phyloP scores from a whole-genome alignment of 495 filamentous ascomycete species.

The Penicillium desertorum region DNA sequence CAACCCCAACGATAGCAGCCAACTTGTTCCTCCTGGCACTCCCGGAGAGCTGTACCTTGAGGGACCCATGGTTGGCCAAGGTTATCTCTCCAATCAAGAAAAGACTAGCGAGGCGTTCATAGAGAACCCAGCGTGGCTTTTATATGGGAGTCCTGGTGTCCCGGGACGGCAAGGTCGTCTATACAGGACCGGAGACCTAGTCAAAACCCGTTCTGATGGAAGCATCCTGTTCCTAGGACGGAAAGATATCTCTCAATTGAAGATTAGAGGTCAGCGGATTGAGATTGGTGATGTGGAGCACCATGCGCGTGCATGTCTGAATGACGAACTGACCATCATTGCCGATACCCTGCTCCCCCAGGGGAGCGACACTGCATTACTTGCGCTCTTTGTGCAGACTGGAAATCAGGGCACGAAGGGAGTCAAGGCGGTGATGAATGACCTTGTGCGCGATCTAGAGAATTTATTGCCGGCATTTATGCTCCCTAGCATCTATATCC shows the following conservation, averaged over 20 bases:
- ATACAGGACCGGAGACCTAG: not conserved
- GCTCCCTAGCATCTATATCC: constrained; percentile 39
- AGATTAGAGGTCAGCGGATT: not conserved
- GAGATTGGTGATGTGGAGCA: not conserved
- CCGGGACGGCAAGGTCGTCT: not conserved
- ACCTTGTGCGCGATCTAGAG: not conserved
- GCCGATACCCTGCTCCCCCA: no score
- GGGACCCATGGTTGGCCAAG: not conserved
- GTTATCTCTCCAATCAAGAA: not conserved
- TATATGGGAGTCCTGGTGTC: not conserved
- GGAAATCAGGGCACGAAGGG: no score
- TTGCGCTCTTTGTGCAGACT: no score
- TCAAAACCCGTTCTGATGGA: not conserved
- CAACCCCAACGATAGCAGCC: no score
- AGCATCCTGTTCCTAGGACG: not conserved
- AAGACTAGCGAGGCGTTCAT: not conserved
- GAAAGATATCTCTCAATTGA: not conserved
- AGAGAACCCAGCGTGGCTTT: not conserved
- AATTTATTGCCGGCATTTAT: constrained; percentile 23
- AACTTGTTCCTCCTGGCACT: no score
- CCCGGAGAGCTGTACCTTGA: not conserved
- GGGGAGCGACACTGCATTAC: no score
- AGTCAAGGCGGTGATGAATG: not conserved
- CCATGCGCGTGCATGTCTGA: not conserved
- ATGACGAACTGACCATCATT: not conserved